A percentile compares a stretch with the other conserved stretches of the same genome.
Evolutionary conservation across 139 green algal genomes (phyloP).

Genomic region (Spirogloea muscicola): DNA sequence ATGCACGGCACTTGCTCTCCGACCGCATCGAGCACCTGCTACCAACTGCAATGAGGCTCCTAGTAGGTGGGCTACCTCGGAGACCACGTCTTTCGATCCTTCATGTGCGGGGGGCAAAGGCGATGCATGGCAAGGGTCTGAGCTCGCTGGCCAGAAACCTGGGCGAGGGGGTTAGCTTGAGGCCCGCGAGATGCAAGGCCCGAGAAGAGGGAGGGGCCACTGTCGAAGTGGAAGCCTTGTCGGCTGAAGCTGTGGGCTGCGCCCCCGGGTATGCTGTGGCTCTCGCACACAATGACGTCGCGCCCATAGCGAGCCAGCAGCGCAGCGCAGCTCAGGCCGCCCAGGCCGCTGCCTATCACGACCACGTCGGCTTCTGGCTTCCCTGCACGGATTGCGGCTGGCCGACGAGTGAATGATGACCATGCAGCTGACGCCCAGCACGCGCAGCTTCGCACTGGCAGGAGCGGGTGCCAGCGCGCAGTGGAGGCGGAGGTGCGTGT

Average conservation of each 20-base stretch:
- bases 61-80: too few relatives aligned
- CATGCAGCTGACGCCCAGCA: too few relatives aligned
- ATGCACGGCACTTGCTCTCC: constrained; percentile 55
- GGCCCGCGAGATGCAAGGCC: constrained; percentile 55
- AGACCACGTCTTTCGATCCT: too few relatives aligned
- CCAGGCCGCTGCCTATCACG: constrained; percentile 55
- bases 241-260: constrained; percentile 75
- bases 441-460: too few relatives aligned
- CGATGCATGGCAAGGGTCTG: too few relatives aligned
- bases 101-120: too few relatives aligned
- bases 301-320: constrained; percentile 49
- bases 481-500: too few relatives aligned
- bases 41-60: too few relatives aligned
- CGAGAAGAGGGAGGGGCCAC: constrained; percentile 80
- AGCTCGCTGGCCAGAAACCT: too few relatives aligned
- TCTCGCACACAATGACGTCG: constrained; percentile 29
- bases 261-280: constrained; percentile 59
- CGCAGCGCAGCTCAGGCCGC: constrained; percentile 49
- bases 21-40: constrained; percentile 53
- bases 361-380: constrained; percentile 51
- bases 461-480: too few relatives aligned
- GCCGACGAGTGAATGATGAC: too few relatives aligned
- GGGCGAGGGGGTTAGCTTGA: constrained; percentile 44
- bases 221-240: constrained; percentile 78
- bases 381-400: too few relatives aligned